Evolutionary conservation across 129 eudicot species (phyloP).

Genomic region (Silybum marianum): DNA sequence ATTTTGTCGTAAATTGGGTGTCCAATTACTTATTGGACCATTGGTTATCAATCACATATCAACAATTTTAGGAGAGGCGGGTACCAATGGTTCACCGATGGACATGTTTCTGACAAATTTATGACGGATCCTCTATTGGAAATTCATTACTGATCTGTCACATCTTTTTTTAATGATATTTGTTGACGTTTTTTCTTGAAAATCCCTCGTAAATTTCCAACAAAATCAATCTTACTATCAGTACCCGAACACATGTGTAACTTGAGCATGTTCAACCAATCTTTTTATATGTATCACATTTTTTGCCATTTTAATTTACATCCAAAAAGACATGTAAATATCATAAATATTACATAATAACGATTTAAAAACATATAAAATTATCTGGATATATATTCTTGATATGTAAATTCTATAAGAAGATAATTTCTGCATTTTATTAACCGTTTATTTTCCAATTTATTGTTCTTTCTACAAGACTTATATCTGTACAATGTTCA

Average conservation of each 20-base stretch:
- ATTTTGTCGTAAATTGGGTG: background rate
- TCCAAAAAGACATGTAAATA: too few species aligned
- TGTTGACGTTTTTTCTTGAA: background rate
- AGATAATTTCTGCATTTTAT: background rate
- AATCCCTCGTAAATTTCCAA: background rate
- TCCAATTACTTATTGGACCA: background rate
- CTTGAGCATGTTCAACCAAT: too few species aligned
- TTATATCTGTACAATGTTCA: background rate
- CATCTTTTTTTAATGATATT: background rate
- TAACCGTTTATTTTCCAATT: too few species aligned
- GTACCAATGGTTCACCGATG: background rate
- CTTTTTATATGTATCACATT: too few species aligned
- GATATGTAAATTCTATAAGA: too few species aligned
- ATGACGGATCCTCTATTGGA: background rate
- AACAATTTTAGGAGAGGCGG: background rate
- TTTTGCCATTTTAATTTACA: too few species aligned
- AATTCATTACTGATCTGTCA: background rate
- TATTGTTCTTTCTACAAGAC: background rate
- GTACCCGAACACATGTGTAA: background rate
- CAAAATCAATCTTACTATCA: too few species aligned
- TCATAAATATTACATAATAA: too few species aligned
- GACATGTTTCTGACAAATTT: background rate
- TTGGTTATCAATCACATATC: background rate
- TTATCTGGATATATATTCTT: too few species aligned
- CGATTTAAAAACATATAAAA: too few species aligned